Evolutionary conservation across 139 green algal species (phyloP).

Genomic region (Desmodesmus armatus): DNA sequence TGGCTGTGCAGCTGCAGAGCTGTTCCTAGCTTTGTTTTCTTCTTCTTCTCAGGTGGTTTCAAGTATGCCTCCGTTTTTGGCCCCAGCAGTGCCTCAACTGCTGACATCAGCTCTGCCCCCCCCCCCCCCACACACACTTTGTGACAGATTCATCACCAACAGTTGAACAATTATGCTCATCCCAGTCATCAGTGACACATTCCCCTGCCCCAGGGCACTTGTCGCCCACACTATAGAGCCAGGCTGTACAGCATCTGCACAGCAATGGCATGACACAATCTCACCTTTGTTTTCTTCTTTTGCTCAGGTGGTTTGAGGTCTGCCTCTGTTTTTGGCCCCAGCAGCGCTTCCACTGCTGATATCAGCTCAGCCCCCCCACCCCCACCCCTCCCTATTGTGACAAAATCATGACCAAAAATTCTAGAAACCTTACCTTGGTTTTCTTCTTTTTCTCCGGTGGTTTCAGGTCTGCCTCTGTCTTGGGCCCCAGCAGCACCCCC

Average conservation of each 20-base stretch:
- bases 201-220: too few relatives aligned
- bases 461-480: conserved; percentile 87
- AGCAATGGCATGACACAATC: neutral
- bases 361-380: neutral
- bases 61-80: conserved; percentile 89
- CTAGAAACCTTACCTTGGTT: conserved; percentile 69
- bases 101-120: neutral
- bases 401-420: neutral
- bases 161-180: neutral
- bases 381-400: neutral
- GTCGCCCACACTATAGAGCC: too few relatives aligned
- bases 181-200: too few relatives aligned
- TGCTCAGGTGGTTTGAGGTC: conserved; percentile 77
- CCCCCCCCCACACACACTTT: neutral
- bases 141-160: neutral
- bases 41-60: conserved; percentile 73
- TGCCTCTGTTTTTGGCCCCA: conserved; percentile 89
- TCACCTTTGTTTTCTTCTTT: conserved; percentile 78
- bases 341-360: conserved; percentile 63
- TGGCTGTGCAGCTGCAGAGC: too few relatives aligned
- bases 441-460: conserved; percentile 83
- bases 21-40: conserved; percentile 74
- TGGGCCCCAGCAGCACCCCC: conserved; percentile 82
- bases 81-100: conserved; percentile 78
- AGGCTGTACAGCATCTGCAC: neutral